These are phyloP conservation scores for Chlorella sp. DNA, from an alignment of 139 green algal genomes.

Conservation along the genomic window DNA sequence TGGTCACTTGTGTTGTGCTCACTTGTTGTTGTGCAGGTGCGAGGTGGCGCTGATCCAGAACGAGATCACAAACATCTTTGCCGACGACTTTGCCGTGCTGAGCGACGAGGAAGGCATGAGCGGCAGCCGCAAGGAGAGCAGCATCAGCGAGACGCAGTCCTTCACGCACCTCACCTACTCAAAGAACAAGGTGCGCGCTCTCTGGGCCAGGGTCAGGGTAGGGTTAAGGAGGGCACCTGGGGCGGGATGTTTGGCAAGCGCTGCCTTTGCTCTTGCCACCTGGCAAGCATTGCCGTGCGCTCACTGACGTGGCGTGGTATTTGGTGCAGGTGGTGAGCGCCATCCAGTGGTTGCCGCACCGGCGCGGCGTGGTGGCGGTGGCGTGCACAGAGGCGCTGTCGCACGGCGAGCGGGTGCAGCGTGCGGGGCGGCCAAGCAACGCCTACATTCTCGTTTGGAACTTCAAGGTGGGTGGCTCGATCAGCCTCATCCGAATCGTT, in stretches of 20 bases:
- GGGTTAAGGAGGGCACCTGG: too few species aligned
- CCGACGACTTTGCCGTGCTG: conserved; percentile 67
- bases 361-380: conserved; percentile 62
- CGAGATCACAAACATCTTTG: conserved; percentile 63
- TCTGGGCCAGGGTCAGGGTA: too few species aligned
- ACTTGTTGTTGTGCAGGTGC: conserved; percentile 37
- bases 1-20: too few species aligned
- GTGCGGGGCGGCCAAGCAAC: conserved; percentile 38
- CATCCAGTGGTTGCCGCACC: conserved; percentile 68
- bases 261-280: too few species aligned
- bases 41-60: conserved; percentile 70
- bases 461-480: conserved; percentile 41
- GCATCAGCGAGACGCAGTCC: conserved; percentile 19
- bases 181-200: conserved; percentile 59
- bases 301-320: too few species aligned
- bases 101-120: conserved; percentile 54
- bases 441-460: conserved; percentile 77
- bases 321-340: conserved; percentile 45
- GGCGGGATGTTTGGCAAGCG: too few species aligned
- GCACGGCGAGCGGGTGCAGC: conserved; percentile 49
- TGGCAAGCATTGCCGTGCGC: too few species aligned
- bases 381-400: conserved; percentile 50
- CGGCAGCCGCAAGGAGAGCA: conserved; percentile 39
- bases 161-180: conserved; percentile 63
- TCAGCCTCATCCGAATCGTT: too few species aligned